Base-by-base conservation (phyloP, 2,329 filamentous ascomycete species). In the Proliferodiscus dingleyae region DNA sequence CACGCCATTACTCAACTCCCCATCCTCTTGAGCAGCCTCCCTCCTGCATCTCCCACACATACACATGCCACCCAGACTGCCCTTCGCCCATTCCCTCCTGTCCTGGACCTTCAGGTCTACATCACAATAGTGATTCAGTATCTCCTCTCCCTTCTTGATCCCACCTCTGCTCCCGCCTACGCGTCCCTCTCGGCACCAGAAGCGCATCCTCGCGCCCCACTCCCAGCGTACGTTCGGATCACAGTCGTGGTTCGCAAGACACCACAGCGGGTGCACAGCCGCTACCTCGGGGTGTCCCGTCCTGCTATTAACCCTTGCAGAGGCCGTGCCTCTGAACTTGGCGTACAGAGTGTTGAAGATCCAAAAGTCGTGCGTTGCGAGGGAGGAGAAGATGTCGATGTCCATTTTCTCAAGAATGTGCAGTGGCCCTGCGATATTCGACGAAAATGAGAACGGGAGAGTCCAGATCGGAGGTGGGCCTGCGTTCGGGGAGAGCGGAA, bases 211-310 rank as follows among this genome's bases (percentile, higher is more conserved):
- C 1, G 86, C 87, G 22, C 85, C 82, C 88, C 90, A 96, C 60
- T 95, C 87, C 93, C 93, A 98, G 3, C 79, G 79, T 30, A 97
- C 89, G 64, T 95, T 96, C 7, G 93, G 93, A 62, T 95, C 83
- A 67, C 93, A 98, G 64, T 89, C 89, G 64, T 98, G 93, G 61
- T 98, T 98, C 22, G 91, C 90, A 23, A 97, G 74, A 67, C 90
- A 97, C 89, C 93, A 98, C 57, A 95, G 81, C 2, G 91, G 89
- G 68, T 97, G 90, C 22, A 97, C 90, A 22, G 91, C 91, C 22
- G 88, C 89, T 4, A 95, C 85, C 59, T 97, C 93, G 0, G 93
- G 91, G 8, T 87, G 80, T 3, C 89, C 87, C 52, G 91, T 87
- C 56, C 78, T 78, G 0, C 75, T 76, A 51, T 80, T 89, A 55